A percentile compares a stretch with the other conserved stretches of the same genome.
Conservation (phyloP, 116 monocot species). For the Phalaenopsis hybrid region DNA sequence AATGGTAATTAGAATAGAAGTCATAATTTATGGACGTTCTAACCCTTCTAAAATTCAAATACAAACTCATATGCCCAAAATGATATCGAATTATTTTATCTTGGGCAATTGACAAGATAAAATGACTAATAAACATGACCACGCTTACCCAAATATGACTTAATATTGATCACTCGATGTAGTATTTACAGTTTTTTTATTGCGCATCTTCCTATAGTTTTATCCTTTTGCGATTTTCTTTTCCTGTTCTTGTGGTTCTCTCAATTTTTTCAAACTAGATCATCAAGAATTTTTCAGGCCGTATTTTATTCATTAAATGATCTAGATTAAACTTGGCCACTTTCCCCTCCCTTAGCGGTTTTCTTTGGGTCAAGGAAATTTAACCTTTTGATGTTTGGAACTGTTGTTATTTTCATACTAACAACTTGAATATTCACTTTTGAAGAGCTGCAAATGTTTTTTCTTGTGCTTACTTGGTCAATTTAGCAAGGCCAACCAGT, state of each 20-base stretch:
- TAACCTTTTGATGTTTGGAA: neutral
- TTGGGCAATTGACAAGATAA: no score
- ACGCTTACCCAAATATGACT: no score
- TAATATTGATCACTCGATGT: no score
- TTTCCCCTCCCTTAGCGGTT: neutral
- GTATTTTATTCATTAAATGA: neutral
- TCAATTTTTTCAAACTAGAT: neutral
- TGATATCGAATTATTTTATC: no score
- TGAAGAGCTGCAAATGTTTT: slow-evolving; percentile 95
- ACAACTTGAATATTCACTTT: neutral
- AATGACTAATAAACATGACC: no score
- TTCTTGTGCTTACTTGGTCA: slow-evolving; percentile 88
- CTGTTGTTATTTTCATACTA: neutral
- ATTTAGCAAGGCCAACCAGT: slow-evolving; percentile 68
- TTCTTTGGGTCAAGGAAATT: neutral
- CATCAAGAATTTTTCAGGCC: neutral
- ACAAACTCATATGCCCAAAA: no score
- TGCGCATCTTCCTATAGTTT: no score
- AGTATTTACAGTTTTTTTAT: no score
- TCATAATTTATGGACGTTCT: no score
- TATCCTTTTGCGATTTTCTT: neutral
- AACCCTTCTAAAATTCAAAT: no score
- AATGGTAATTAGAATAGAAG: no score
- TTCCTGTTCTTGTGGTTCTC: neutral
- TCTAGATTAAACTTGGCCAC: neutral